A percentile compares a stretch with the other conserved stretches of the same genome.
These are phyloP conservation scores for Cytospora leucostoma DNA, from an alignment of 2,329 filamentous ascomycete genomes.

Conservation along the genomic window DNA sequence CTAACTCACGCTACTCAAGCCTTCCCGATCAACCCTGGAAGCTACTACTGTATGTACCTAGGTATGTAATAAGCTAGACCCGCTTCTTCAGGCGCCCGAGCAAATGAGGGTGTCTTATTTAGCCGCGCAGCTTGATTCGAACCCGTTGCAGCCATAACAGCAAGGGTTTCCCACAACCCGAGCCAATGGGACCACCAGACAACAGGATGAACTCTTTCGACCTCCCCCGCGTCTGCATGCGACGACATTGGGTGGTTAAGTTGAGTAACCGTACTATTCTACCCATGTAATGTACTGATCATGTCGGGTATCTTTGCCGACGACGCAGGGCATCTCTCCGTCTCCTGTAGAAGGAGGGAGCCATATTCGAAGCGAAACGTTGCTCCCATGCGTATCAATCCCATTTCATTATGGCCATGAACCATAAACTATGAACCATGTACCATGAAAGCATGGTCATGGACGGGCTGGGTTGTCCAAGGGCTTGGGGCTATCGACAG, in stretches of 20 bases:
- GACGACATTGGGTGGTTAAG: not conserved
- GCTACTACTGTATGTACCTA: not conserved
- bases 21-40: constrained; percentile 11
- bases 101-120: constrained; percentile 1
- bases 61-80: not conserved
- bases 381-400: not conserved
- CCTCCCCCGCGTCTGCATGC: not conserved
- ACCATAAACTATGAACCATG: not conserved
- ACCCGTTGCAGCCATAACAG: not conserved
- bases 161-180: not conserved
- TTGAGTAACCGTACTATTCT: too few species aligned
- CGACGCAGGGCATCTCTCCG: not conserved
- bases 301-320: not conserved
- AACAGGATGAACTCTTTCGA: not conserved
- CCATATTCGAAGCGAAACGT: not conserved
- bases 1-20: constrained; percentile 1
- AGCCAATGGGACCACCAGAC: not conserved
- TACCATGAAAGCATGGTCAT: not conserved
- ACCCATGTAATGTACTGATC: not conserved
- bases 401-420: not conserved
- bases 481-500: not conserved
- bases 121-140: constrained; percentile 15
- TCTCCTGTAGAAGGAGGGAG: not conserved
- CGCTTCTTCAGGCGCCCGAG: constrained; percentile 15
- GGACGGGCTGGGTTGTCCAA: not conserved